Conservation (phyloP, 768 basidiomycete genomes). For the Boletus insuetus region DNA sequence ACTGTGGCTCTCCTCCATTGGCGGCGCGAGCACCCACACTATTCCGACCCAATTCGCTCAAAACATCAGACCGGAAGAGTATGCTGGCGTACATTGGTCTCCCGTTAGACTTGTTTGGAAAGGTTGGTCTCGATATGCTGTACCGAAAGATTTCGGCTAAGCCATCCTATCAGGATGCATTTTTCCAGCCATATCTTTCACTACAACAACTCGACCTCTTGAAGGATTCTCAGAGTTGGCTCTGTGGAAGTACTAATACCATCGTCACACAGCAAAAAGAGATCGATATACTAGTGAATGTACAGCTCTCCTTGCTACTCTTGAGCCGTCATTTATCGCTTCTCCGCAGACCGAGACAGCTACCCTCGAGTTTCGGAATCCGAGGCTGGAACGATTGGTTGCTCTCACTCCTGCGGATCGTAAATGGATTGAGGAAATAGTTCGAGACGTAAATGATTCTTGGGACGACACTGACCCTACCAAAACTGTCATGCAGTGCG, state of each 20-base stretch:
- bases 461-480: slow-evolving; percentile 69
- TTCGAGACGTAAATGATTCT: slow-evolving; percentile 79
- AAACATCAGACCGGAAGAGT: slow-evolving; percentile 87
- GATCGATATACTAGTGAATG: slow-evolving; percentile 88
- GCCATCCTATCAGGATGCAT: slow-evolving; percentile 59
- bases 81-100: slow-evolving; percentile 90
- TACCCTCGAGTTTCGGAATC: slow-evolving; percentile 82
- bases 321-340: neutral
- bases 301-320: slow-evolving; percentile 25
- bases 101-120: slow-evolving; percentile 92
- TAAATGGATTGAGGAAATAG: slow-evolving; percentile 97
- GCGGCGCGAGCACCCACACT: slow-evolving; percentile 58
- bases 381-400: slow-evolving; percentile 71
- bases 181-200: slow-evolving; percentile 98
- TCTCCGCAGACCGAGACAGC: slow-evolving; percentile 77
- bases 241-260: slow-evolving; percentile 93
- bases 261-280: slow-evolving; percentile 94
- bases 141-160: neutral
- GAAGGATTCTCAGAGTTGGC: slow-evolving; percentile 75
- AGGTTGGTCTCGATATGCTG: slow-evolving; percentile 42
- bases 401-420: slow-evolving; percentile 88
- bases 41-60: slow-evolving; percentile 72
- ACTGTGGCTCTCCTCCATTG: slow-evolving; percentile 86
- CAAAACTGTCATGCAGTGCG: slow-evolving; percentile 63
- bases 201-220: slow-evolving; percentile 92